Base-by-base conservation (phyloP, 2,329 filamentous ascomycete species). In the Colletotrichum viniferum region DNA sequence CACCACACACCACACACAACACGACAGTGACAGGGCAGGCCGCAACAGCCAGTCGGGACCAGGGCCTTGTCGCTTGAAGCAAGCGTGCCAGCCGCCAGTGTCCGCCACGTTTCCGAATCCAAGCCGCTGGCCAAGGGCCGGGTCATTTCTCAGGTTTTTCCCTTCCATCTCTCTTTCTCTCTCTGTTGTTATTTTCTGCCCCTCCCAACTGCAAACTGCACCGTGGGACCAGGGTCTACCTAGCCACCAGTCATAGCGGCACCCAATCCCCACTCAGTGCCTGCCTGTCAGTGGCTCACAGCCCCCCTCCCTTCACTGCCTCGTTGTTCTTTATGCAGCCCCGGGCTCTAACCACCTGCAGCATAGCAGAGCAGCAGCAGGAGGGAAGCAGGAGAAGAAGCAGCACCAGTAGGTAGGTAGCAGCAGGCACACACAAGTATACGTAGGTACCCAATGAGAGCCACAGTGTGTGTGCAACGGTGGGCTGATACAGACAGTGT, bases 41-140 rank as follows among this genome's bases (percentile, higher is more conserved):
- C 5, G 14, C 66, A 14, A 21, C 67, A 69, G 67, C 67, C 71
- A 66, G 16, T 43, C 24, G 26, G 43, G 69, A 55, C 36, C 36
- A 24, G 36, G 32, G 62, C 32, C 52, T 43, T 67, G 68, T 73
- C 73, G 68, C 63, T 75, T 73, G 69, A 62, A 30, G 74, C 64
- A 70, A 61, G 74, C 64, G 74, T 76, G 70, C 71, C 74, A 76
- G 71, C 65, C 74, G 74, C 38, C 38, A 43, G 38, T 43, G 38
- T n/a, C 38, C 38, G 38, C 74, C 74, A 70, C 71, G 74, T 70
- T 76, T 76, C 74, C 74, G 65, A 76, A 74, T 76, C 60, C 64
- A 76, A 65, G 65, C 71, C 48, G 60, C 14, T 58, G 52, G 68
- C 48, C 60, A 65, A 71, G 71, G 60, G 32, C 43, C 70, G 48